Conservation (phyloP, 2,329 filamentous ascomycete genomes). For the Penicillium sumatraense region DNA sequence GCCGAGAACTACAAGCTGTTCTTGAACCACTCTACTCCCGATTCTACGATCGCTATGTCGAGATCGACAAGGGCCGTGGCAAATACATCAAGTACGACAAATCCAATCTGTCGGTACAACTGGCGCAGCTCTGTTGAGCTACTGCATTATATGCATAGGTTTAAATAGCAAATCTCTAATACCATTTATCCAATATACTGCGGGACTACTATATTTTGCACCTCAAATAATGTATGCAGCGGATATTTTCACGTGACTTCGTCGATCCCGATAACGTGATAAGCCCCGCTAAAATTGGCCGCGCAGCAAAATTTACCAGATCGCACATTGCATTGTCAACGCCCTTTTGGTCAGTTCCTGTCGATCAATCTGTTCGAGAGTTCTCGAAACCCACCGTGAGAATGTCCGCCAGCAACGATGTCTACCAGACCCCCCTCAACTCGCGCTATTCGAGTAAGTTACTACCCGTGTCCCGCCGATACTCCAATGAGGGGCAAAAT, state of each 20-base stretch:
- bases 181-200: neutral
- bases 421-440: constrained; percentile 70
- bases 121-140: constrained; percentile 44
- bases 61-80: constrained; percentile 95
- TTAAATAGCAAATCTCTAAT: neutral
- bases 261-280: constrained; percentile 42
- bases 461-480: constrained; percentile 1
- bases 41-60: constrained; percentile 97
- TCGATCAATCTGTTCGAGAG: constrained; percentile 30
- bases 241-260: constrained; percentile 21
- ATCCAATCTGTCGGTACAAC: constrained; percentile 68
- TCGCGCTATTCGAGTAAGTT: constrained; percentile 70
- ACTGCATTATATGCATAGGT: neutral
- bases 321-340: constrained; percentile 26
- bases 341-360: constrained; percentile 16
- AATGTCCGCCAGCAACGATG: constrained; percentile 53
- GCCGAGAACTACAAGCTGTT: constrained; percentile 84
- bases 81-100: constrained; percentile 99
- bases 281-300: constrained; percentile 37
- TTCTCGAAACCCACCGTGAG: constrained; percentile 21
- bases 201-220: neutral
- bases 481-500: constrained; percentile 15
- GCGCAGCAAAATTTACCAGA: constrained; percentile 37
- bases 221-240: too few species aligned
- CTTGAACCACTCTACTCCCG: constrained; percentile 92